Percentiles rank a stretch among this genome's conserved stretches.
Conservation (phyloP, 73 alveolate genomes). For the Breviolum minutum region DNA sequence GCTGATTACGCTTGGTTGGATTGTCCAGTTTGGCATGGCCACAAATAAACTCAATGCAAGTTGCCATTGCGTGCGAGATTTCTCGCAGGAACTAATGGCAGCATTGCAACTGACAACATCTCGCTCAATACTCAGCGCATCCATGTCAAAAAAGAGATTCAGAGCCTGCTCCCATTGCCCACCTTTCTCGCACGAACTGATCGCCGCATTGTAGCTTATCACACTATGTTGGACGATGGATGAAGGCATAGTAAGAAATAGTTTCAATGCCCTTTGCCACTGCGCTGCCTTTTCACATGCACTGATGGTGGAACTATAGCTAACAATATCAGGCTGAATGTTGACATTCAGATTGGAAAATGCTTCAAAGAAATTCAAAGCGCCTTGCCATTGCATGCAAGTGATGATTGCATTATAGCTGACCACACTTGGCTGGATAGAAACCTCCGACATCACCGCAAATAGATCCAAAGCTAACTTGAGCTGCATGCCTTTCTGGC, state of each 20-base stretch:
- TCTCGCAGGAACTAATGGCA: not conserved
- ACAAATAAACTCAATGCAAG: not conserved
- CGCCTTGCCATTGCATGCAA: not conserved
- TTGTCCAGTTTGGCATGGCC: not conserved
- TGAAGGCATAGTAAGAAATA: not conserved
- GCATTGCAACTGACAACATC: not conserved
- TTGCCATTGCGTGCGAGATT: not conserved
- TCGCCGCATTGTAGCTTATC: constrained; percentile 1
- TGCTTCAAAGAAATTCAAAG: not conserved
- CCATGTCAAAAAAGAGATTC: not conserved
- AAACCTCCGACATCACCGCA: not conserved
- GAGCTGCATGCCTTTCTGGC: not conserved
- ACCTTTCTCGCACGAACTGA: not conserved
- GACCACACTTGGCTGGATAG: not conserved
- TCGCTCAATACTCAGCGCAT: not conserved
- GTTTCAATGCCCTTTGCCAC: not conserved
- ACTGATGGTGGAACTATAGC: not conserved
- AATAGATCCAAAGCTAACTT: not conserved
- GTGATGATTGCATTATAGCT: not conserved
- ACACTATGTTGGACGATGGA: not conserved
- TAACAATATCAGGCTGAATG: not conserved
- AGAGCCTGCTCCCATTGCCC: constrained; percentile 20
- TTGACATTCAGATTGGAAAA: not conserved
- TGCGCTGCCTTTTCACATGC: not conserved
- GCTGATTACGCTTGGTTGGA: not conserved